A percentile compares a stretch with the other conserved stretches of the same genome.
Evolutionary conservation across 2,329 filamentous ascomycete genomes (phyloP).

Genomic region (Penicillium sclerotiorum): DNA sequence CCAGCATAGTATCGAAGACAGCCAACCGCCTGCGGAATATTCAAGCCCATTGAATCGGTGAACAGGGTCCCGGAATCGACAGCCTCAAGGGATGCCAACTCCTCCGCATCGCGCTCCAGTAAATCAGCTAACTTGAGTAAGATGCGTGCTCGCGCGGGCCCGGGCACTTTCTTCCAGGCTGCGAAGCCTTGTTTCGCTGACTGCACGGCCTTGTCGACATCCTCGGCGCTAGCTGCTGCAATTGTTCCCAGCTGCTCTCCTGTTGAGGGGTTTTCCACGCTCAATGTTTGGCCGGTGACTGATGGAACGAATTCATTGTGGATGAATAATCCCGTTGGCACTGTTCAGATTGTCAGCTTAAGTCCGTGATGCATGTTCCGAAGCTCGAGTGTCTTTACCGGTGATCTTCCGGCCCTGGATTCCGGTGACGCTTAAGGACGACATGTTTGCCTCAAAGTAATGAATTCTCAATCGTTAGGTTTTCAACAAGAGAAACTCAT

Average conservation of each 20-base stretch:
- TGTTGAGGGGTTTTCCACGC: slow-evolving; percentile 29
- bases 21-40: slow-evolving; percentile 26
- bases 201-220: slow-evolving; percentile 29
- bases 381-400: slow-evolving; percentile 1
- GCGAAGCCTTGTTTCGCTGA: slow-evolving; percentile 23
- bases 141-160: slow-evolving; percentile 19
- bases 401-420: slow-evolving; percentile 21
- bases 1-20: slow-evolving; percentile 33
- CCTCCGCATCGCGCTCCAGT: slow-evolving; percentile 30
- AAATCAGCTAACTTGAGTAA: slow-evolving; percentile 31
- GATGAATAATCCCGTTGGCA: slow-evolving; percentile 33
- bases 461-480: background rate
- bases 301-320: slow-evolving; percentile 31
- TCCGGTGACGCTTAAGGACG: slow-evolving; percentile 16
- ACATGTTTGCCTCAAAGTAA: slow-evolving; percentile 5
- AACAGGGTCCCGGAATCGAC: slow-evolving; percentile 30
- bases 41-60: slow-evolving; percentile 25
- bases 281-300: slow-evolving; percentile 17
- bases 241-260: slow-evolving; percentile 24
- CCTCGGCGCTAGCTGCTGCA: slow-evolving; percentile 26
- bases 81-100: slow-evolving; percentile 29
- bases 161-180: slow-evolving; percentile 27
- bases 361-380: background rate
- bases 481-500: background rate
- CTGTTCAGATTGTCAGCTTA: slow-evolving; percentile 9